Percentiles rank a stretch among this genome's conserved stretches.
phyloP scores from a whole-genome alignment of 768 basidiomycete genomes.

The Myochromella boudieri region DNA sequence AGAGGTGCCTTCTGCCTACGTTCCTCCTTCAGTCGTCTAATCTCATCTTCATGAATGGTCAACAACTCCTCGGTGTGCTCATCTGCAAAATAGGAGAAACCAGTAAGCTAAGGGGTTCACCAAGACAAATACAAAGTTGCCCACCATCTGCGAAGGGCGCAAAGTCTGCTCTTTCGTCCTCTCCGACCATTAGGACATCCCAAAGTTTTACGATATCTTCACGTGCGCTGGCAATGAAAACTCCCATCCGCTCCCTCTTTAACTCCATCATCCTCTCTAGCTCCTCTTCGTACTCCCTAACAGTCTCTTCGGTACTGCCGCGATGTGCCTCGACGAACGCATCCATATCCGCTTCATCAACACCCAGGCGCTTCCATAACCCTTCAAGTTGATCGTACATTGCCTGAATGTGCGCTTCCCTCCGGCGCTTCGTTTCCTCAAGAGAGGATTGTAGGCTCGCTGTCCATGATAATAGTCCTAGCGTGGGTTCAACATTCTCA shows the following conservation, averaged over 20 bases:
- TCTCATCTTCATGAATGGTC: constrained; percentile 82
- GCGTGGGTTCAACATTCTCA: constrained; percentile 79
- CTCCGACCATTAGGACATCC: constrained; percentile 84
- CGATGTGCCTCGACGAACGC: constrained; percentile 87
- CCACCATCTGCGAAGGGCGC: constrained; percentile 81
- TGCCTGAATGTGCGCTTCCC: constrained; percentile 85
- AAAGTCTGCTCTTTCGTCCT: constrained; percentile 80
- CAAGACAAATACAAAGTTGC: constrained; percentile 16
- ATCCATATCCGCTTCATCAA: constrained; percentile 80
- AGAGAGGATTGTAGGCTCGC: constrained; percentile 55
- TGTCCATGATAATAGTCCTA: constrained; percentile 73
- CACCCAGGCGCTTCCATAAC: constrained; percentile 86
- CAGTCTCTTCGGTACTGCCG: constrained; percentile 76
- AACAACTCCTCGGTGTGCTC: constrained; percentile 89
- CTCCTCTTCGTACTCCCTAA: constrained; percentile 86
- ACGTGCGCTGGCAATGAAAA: constrained; percentile 80
- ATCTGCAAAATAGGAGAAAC: constrained; percentile 48
- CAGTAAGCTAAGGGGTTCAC: background rate
- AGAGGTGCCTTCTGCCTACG: constrained; percentile 75
- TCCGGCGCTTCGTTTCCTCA: constrained; percentile 67
- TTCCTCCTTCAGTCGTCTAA: constrained; percentile 79
- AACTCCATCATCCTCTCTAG: constrained; percentile 87
- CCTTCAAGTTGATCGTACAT: constrained; percentile 94
- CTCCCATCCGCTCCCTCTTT: constrained; percentile 83
- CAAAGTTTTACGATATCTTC: constrained; percentile 79